These are phyloP conservation scores for Apiospora rasikravindrae DNA, from an alignment of 2,329 filamentous ascomycete species.

Conservation along the genomic window DNA sequence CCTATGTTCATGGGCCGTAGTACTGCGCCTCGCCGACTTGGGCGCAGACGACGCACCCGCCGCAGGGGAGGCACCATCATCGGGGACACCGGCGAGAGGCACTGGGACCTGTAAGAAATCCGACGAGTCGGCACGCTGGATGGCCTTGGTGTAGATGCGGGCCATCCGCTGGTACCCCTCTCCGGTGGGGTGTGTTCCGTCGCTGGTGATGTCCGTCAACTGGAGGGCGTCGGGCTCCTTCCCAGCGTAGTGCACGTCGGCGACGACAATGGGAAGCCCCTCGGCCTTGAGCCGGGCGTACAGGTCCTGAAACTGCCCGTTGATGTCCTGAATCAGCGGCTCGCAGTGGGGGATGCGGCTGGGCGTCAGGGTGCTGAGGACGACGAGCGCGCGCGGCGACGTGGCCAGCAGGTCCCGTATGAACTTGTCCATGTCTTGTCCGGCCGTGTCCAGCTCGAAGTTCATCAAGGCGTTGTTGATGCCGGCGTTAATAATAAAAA, in stretches of 20 bases:
- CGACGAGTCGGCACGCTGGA: not conserved
- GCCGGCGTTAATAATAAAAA: conserved; percentile 20
- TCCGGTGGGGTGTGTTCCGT: conserved; percentile 20
- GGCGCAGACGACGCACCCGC: not conserved
- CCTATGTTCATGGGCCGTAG: not conserved
- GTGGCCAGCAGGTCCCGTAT: conserved; percentile 1
- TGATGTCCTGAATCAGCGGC: conserved; percentile 5
- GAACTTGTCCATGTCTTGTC: not conserved
- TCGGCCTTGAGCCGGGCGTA: conserved; percentile 21
- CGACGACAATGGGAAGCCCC: not conserved
- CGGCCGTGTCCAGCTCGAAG: not conserved
- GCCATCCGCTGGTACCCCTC: conserved; percentile 10
- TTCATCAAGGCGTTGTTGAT: conserved; percentile 18
- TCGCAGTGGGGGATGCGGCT: conserved; percentile 22
- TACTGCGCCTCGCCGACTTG: not conserved
- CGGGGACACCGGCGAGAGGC: conserved; percentile 22
- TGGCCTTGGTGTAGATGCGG: conserved; percentile 19
- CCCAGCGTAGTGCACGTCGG: conserved; percentile 1
- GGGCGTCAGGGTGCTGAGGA: conserved; percentile 20
- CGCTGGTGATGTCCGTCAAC: conserved; percentile 13
- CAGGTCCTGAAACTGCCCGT: conserved; percentile 12
- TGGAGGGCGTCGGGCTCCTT: conserved; percentile 1
- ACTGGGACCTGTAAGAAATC: not conserved
- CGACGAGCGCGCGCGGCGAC: conserved; percentile 15
- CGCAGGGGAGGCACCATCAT: conserved; percentile 22